These are phyloP conservation scores for Aspergillus nanangensis DNA, from an alignment of 495 filamentous ascomycete species.

Conservation along the genomic window DNA sequence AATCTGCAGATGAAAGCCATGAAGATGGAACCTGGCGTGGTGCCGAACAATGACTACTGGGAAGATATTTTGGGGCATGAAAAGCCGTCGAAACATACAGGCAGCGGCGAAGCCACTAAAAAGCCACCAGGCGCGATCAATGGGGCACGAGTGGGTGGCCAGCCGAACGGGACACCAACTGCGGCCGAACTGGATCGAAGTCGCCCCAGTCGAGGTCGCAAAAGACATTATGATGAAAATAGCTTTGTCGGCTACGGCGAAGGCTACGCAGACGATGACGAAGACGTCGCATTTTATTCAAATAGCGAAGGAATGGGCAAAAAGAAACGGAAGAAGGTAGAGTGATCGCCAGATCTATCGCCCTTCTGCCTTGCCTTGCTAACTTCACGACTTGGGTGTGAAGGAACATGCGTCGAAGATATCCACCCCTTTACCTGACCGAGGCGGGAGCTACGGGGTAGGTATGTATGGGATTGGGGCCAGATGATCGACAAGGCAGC, in stretches of 20 bases:
- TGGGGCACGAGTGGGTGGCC: conserved; percentile 22
- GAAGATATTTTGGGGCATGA: conserved; percentile 56
- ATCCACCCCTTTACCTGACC: conserved; percentile 39
- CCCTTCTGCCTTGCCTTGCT: conserved; percentile 7
- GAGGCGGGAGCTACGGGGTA: conserved; percentile 42
- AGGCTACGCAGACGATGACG: conserved; percentile 57
- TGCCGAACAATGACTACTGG: conserved; percentile 56
- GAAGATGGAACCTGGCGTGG: conserved; percentile 50
- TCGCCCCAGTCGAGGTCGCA: conserved; percentile 57
- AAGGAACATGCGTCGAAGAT: conserved; percentile 45
- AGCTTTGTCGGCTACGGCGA: conserved; percentile 68
- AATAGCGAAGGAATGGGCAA: conserved; percentile 42
- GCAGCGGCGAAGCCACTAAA: conserved; percentile 26
- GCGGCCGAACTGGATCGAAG: conserved; percentile 36
- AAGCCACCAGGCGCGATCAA: conserved; percentile 32
- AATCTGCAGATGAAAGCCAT: conserved; percentile 49
- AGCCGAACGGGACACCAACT: conserved; percentile 27
- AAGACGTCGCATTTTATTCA: conserved; percentile 46
- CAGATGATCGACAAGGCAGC: conserved; percentile 25
- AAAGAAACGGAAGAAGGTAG: conserved; percentile 52
- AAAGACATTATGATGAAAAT: conserved; percentile 63
- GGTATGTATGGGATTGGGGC: conserved; percentile 48
- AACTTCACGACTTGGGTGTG: conserved; percentile 1
- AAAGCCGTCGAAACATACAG: conserved; percentile 38
- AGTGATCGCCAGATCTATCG: background rate